phyloP scores from a whole-genome alignment of 1,139 yeast species.

The Debaryomyces fabryi region DNA sequence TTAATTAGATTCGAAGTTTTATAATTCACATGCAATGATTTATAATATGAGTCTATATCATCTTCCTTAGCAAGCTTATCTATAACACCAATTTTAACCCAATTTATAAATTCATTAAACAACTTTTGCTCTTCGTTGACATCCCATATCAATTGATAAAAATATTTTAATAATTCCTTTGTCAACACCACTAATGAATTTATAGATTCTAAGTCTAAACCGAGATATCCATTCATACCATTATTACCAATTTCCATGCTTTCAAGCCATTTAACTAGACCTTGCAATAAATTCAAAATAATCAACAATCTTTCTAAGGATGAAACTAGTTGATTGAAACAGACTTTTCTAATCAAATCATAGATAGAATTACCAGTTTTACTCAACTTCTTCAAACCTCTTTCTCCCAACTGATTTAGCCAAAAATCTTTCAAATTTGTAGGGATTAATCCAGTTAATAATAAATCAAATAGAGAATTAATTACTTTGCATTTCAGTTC shows the following conservation, averaged over 20 bases:
- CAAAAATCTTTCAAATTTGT: slow-evolving; percentile 41
- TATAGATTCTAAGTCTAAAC: slow-evolving; percentile 30
- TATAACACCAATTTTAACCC: slow-evolving; percentile 45
- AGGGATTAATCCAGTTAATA: slow-evolving; percentile 61
- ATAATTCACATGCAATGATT: slow-evolving; percentile 19
- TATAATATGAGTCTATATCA: slow-evolving; percentile 31
- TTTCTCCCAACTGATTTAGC: slow-evolving; percentile 62
- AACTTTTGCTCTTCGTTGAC: slow-evolving; percentile 54
- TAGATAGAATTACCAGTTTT: slow-evolving; percentile 53
- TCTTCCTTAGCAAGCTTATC: slow-evolving; percentile 42
- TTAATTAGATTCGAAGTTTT: slow-evolving; percentile 31
- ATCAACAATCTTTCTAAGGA: slow-evolving; percentile 59
- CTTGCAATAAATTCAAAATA: slow-evolving; percentile 49
- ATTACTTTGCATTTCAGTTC: slow-evolving; percentile 14
- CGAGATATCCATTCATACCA: slow-evolving; percentile 23
- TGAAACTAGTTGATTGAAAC: slow-evolving; percentile 57
- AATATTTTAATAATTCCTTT: slow-evolving; percentile 34
- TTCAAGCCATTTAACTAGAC: slow-evolving; percentile 45
- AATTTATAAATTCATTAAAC: slow-evolving; percentile 53
- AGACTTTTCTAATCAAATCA: slow-evolving; percentile 47
- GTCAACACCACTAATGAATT: slow-evolving; percentile 29
- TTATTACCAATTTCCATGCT: slow-evolving; percentile 10
- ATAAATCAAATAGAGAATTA: slow-evolving; percentile 45
- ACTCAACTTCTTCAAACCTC: slow-evolving; percentile 64
- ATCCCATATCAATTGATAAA: slow-evolving; percentile 48